Percentiles rank a stretch among this genome's conserved stretches.
phyloP scores from a whole-genome alignment of 768 basidiomycete genomes.

The Lactifluus volemus region DNA sequence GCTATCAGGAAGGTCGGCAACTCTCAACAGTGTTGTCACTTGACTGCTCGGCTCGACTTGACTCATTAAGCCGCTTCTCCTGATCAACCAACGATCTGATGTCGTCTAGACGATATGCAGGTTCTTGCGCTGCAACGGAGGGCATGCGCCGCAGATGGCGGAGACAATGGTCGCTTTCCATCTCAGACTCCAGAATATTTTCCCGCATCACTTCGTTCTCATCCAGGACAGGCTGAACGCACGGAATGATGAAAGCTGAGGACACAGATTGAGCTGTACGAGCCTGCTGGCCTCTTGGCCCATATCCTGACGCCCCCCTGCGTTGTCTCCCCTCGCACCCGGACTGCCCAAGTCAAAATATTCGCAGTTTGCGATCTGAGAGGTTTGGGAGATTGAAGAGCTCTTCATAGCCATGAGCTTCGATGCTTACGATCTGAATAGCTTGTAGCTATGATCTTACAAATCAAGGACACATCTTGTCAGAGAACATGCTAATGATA shows the following conservation, averaged over 20 bases:
- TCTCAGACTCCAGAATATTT: slow-evolving; percentile 73
- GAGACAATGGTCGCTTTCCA: slow-evolving; percentile 53
- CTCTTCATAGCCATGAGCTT: not conserved
- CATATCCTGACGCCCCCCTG: too few species aligned
- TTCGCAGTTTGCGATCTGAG: too few species aligned
- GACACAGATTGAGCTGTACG: too few species aligned
- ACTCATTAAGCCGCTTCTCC: too few species aligned
- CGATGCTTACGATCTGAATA: not conserved
- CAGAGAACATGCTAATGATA: not conserved
- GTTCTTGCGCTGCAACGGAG: slow-evolving; percentile 62
- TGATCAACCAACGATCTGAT: slow-evolving; percentile 71
- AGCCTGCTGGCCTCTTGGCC: too few species aligned
- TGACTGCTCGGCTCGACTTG: too few species aligned
- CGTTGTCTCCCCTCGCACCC: too few species aligned
- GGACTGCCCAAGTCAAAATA: too few species aligned
- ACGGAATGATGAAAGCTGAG: too few species aligned
- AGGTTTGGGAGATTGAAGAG: too few species aligned
- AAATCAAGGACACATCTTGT: not conserved
- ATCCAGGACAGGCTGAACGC: slow-evolving; percentile 71
- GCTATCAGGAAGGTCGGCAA: too few species aligned
- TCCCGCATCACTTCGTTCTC: slow-evolving; percentile 85
- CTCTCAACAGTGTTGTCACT: too few species aligned
- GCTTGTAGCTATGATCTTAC: not conserved
- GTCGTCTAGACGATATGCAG: slow-evolving; percentile 85
- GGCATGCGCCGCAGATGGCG: slow-evolving; percentile 63